Base-by-base conservation (phyloP, 164 flowering plant genomes). In the Taxillus chinensis region DNA sequence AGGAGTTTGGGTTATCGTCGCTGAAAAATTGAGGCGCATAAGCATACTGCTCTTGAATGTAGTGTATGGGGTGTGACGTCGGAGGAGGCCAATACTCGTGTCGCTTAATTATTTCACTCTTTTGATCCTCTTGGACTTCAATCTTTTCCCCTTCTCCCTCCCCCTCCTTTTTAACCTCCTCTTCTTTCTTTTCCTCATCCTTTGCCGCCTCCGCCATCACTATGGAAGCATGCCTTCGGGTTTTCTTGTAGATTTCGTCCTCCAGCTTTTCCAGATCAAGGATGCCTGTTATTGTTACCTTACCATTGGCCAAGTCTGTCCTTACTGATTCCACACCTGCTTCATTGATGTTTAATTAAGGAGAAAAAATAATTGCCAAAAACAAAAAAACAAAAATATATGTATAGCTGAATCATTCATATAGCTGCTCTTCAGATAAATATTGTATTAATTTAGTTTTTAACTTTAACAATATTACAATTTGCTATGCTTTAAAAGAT, bases 1-100 rank as follows among this genome's bases (percentile, higher is more conserved):
- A 89, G 17, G 96, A 93, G 80, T 89, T 74, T 17, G 93, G 96
- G 62, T 89, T 89, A 64, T 89, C 96, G 71, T 89, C 96, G 55
- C 96, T 89, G 75, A 90, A 86, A 38, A 83, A 71, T 65, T 86
- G 77, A 60, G 85, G 86, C 27, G 89, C 58, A 61, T 78, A 76
- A 41, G 82, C 73, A 64, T 82, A 75, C 56, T 82, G 83, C 55
- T 59, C 46, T 27, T 27, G 27, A 27, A 27, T 27, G 27, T 27
- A 27, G 27, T 2, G 27, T 27, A 27, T 27, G 27, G 27, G 27
- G 27, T 27, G 27, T 69, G 79, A 68, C 71, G 78, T 68, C 68
- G 48, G 82, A 5, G 83, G 66, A 55, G 89, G 77, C 83, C 81
- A 89, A 64, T 85, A 82, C 65, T 86, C 89, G 40, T 68, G 79